A percentile compares a stretch with the other conserved stretches of the same genome.
Conservation (phyloP, 441 rosid species). For the Erysimum cheiri region DNA sequence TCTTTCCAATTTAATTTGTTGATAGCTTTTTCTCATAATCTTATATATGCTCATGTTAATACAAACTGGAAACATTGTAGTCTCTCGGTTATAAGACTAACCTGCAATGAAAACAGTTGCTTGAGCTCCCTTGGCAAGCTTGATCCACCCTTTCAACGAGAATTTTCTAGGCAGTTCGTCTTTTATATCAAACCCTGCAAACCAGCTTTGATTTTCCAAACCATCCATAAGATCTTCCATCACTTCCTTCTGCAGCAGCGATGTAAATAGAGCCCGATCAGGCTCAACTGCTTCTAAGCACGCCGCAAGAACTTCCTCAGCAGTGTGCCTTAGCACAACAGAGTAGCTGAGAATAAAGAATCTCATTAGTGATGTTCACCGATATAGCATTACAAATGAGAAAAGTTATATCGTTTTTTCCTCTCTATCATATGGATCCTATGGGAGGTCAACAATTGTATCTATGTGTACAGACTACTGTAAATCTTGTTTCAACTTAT, state of each 20-base stretch:
- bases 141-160: constrained; percentile 79
- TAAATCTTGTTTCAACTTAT: constrained; percentile 8
- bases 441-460: constrained; percentile 21
- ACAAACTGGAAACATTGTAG: constrained; percentile 11
- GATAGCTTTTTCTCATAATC: background rate
- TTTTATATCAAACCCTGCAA: constrained; percentile 80
- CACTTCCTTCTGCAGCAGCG: constrained; percentile 81
- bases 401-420: constrained; percentile 1
- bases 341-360: constrained; percentile 71
- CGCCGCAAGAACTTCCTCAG: constrained; percentile 93
- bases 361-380: constrained; percentile 15
- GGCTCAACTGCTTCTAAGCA: constrained; percentile 92
- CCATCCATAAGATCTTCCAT: constrained; percentile 75
- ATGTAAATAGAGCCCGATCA: constrained; percentile 78
- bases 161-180: constrained; percentile 67
- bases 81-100: constrained; percentile 39
- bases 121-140: constrained; percentile 65
- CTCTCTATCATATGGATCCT: constrained; percentile 18
- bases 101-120: constrained; percentile 96
- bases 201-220: constrained; percentile 72
- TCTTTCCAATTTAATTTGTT: constrained; percentile 4
- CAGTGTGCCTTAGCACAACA: constrained; percentile 94
- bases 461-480: constrained; percentile 24
- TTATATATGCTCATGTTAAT: constrained; percentile 5
- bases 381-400: background rate